Conservation (phyloP, 163 green algal species). For the Botryococcus braunii region DNA sequence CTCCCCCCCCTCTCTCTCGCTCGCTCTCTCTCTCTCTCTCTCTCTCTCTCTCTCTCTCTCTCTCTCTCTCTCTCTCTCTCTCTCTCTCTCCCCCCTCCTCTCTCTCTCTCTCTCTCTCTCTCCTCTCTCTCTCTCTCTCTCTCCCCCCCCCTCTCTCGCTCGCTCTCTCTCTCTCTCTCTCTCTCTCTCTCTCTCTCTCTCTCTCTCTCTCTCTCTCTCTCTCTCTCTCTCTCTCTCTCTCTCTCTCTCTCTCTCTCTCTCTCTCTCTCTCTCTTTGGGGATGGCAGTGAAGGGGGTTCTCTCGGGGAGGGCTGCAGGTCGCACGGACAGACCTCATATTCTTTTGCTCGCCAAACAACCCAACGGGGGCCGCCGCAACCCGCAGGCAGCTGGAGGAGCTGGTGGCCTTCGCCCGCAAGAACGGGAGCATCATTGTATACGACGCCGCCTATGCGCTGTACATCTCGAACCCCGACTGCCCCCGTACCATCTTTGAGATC, state of each 20-base stretch:
- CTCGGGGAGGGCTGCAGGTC: constrained; percentile 29
- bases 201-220: too few relatives aligned
- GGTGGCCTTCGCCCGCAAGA: constrained; percentile 75
- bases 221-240: too few relatives aligned
- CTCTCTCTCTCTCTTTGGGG: background rate
- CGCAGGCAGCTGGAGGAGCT: constrained; percentile 83
- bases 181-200: too few relatives aligned
- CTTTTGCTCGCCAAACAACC: constrained; percentile 99
- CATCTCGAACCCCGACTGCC: constrained; percentile 88
- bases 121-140: too few relatives aligned
- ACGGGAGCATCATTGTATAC: constrained; percentile 93
- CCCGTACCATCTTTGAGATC: constrained; percentile 97
- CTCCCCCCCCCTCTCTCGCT: too few relatives aligned
- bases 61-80: too few relatives aligned
- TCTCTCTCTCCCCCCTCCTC: too few relatives aligned
- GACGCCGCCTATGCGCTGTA: constrained; percentile 97
- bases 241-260: background rate
- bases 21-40: too few relatives aligned
- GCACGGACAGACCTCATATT: constrained; percentile 94
- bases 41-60: too few relatives aligned
- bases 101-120: too few relatives aligned
- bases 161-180: too few relatives aligned
- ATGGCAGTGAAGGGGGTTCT: background rate
- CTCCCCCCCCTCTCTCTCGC: too few relatives aligned
- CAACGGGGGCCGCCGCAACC: constrained; percentile 85